A percentile compares a stretch with the other conserved stretches of the same genome.
phyloP scores from a whole-genome alignment of 306 rosid species.

The Pyrus bretschneideri region DNA sequence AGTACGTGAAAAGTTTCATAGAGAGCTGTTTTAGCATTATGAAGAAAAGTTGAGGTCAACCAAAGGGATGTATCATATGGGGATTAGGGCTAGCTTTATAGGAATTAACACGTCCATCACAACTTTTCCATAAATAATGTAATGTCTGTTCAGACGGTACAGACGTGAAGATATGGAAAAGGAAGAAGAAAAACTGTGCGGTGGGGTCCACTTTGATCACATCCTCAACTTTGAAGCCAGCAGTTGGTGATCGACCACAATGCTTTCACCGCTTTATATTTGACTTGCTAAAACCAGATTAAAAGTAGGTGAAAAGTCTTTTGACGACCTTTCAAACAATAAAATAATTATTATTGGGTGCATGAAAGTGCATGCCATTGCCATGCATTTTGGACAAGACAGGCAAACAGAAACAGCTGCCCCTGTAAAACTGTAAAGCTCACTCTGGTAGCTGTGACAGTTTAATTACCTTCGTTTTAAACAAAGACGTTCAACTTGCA shows the following conservation, averaged over 20 bases:
- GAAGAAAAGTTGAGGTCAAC: neutral
- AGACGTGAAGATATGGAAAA: neutral
- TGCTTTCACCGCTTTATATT: neutral
- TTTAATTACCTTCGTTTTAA: neutral
- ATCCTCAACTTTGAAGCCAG: neutral
- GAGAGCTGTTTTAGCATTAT: too few relatives aligned
- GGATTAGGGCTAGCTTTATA: neutral
- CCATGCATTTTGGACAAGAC: conserved; percentile 1
- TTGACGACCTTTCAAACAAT: too few relatives aligned
- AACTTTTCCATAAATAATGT: neutral
- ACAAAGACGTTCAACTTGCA: neutral
- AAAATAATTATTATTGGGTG: neutral
- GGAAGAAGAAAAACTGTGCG: neutral
- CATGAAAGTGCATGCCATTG: neutral
- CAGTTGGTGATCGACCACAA: neutral
- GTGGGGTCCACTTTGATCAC: neutral
- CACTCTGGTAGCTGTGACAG: neutral
- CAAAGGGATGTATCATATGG: neutral
- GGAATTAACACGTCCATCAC: neutral
- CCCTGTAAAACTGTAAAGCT: neutral
- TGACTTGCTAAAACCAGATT: neutral
- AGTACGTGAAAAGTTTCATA: too few relatives aligned
- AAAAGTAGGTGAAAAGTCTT: neutral
- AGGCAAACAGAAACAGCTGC: neutral
- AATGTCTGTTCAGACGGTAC: neutral